A percentile compares a stretch with the other conserved stretches of the same genome.
Evolutionary conservation across 1,284 basidiomycete genomes (phyloP).

Genomic region (Cryptococcus sp.): DNA sequence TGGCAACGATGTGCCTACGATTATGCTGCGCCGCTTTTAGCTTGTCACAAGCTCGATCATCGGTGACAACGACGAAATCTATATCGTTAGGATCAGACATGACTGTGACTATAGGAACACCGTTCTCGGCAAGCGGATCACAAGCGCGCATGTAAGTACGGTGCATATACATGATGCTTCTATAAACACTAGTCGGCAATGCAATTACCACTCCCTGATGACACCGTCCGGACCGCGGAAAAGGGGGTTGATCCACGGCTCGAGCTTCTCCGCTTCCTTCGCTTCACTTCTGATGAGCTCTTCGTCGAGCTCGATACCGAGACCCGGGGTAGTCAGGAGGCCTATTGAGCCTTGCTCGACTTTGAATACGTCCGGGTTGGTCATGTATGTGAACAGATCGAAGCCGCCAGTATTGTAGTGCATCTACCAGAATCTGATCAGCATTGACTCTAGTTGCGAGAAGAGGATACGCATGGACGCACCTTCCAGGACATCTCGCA

Average conservation of each 20-base stretch:
- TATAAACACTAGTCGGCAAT: not conserved
- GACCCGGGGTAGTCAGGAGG: conserved; percentile 62
- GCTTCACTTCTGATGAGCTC: conserved; percentile 60
- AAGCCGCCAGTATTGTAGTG: conserved; percentile 69
- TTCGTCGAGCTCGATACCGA: conserved; percentile 72
- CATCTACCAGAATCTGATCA: conserved; percentile 54
- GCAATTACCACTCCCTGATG: conserved; percentile 60
- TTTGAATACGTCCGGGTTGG: conserved; percentile 61
- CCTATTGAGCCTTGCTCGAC: conserved; percentile 65
- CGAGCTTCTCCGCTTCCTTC: conserved; percentile 53
- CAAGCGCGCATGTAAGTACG: too few species aligned
- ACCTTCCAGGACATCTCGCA: conserved; percentile 52
- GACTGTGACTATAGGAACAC: too few species aligned
- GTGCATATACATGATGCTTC: too few species aligned
- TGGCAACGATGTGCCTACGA: too few species aligned
- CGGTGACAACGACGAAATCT: too few species aligned
- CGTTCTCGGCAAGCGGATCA: too few species aligned
- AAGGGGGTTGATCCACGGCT: conserved; percentile 62
- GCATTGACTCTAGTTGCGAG: not conserved
- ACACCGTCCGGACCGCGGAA: conserved; percentile 63
- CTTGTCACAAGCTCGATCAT: too few species aligned
- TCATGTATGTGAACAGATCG: conserved; percentile 67
- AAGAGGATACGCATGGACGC: not conserved
- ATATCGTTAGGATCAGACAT: too few species aligned
- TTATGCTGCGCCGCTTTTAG: too few species aligned